These are phyloP conservation scores for Leccinum sublutescens DNA, from an alignment of 768 basidiomycete genomes.

Conservation along the genomic window DNA sequence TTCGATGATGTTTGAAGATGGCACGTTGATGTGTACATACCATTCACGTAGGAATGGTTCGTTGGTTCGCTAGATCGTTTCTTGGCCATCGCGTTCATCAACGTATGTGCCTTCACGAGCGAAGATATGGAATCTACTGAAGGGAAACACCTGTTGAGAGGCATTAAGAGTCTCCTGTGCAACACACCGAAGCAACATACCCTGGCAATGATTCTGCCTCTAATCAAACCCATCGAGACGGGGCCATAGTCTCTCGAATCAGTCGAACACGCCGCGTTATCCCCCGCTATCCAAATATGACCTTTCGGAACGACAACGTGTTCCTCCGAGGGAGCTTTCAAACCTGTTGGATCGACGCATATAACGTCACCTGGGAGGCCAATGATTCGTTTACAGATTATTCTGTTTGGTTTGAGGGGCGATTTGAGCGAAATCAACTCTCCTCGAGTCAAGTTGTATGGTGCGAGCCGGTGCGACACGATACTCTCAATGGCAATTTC, in stretches of 20 bases:
- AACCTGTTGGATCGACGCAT: slow-evolving; percentile 83
- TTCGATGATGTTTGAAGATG: slow-evolving; percentile 35
- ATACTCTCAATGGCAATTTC: slow-evolving; percentile 67
- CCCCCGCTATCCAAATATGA: slow-evolving; percentile 88
- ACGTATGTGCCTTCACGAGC: slow-evolving; percentile 20
- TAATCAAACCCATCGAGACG: slow-evolving; percentile 76
- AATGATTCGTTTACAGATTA: slow-evolving; percentile 86
- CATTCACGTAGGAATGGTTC: neutral
- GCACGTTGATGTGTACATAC: neutral
- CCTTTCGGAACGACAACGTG: slow-evolving; percentile 81
- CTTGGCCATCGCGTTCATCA: slow-evolving; percentile 11
- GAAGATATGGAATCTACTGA: slow-evolving; percentile 29
- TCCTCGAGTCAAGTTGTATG: slow-evolving; percentile 58
- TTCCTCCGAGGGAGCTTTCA: slow-evolving; percentile 58
- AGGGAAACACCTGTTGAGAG: slow-evolving; percentile 29
- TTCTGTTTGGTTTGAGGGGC: slow-evolving; percentile 60
- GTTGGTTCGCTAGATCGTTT: neutral
- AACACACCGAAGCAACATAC: slow-evolving; percentile 37
- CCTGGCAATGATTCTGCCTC: slow-evolving; percentile 62
- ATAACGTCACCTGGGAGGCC: slow-evolving; percentile 88
- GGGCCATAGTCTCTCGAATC: slow-evolving; percentile 96
- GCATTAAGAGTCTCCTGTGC: slow-evolving; percentile 1
- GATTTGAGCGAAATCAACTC: slow-evolving; percentile 74
- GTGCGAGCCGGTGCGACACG: slow-evolving; percentile 50
- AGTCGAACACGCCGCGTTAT: slow-evolving; percentile 78